Evolutionary conservation across 495 filamentous ascomycete genomes (phyloP).

Genomic region (Geopyxis carbonaria): DNA sequence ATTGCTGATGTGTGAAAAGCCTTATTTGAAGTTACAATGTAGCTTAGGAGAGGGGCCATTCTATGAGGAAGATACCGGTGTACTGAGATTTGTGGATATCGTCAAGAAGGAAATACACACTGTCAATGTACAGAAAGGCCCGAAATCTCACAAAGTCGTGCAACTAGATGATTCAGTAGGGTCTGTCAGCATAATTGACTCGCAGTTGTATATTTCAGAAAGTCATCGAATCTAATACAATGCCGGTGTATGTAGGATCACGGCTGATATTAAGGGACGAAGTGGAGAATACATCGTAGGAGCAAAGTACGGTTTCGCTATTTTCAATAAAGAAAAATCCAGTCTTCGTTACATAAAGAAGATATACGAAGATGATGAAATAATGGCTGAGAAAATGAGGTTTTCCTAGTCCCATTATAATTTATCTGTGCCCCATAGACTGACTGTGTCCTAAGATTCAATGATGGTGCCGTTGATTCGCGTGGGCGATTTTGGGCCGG

Average conservation of each 20-base stretch:
- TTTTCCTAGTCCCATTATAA: no score
- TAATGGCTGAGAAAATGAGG: conserved; percentile 31
- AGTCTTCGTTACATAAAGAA: conserved; percentile 43
- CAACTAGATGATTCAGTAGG: conserved; percentile 51
- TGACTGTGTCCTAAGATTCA: conserved; percentile 37
- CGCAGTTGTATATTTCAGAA: no score
- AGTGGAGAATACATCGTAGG: conserved; percentile 50
- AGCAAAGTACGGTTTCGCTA: conserved; percentile 64
- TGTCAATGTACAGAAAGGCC: conserved; percentile 49
- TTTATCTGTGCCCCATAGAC: no score
- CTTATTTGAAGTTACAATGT: conserved; percentile 27
- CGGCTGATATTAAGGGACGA: conserved; percentile 59
- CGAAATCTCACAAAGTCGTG: conserved; percentile 44
- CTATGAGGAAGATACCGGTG: conserved; percentile 49
- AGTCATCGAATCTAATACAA: background rate
- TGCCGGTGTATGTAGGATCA: conserved; percentile 36
- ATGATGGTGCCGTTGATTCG: conserved; percentile 70
- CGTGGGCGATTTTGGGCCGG: conserved; percentile 75
- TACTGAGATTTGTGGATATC: conserved; percentile 81
- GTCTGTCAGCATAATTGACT: no score
- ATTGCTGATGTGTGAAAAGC: no score
- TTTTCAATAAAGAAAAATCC: conserved; percentile 51
- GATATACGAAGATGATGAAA: conserved; percentile 29
- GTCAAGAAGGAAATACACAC: conserved; percentile 58
- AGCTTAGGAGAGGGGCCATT: conserved; percentile 69